Percentiles rank a stretch among this genome's conserved stretches.
These are phyloP conservation scores for Spergularia marina DNA, from an alignment of 148 eudicot genomes.

Conservation along the genomic window DNA sequence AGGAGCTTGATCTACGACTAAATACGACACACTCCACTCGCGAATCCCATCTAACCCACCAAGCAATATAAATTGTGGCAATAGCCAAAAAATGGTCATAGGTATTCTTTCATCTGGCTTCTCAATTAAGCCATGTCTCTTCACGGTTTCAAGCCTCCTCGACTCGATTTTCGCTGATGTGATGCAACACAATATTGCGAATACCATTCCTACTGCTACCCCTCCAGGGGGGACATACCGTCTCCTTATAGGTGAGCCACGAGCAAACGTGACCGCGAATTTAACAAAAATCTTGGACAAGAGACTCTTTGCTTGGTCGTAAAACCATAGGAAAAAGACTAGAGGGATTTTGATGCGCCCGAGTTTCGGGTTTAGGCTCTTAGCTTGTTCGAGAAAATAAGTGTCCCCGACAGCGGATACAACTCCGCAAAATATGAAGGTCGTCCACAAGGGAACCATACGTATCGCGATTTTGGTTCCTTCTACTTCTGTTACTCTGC, in stretches of 20 bases:
- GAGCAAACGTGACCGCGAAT: background rate
- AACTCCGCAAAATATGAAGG: slow-evolving; percentile 40
- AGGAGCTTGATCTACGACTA: slow-evolving; percentile 30
- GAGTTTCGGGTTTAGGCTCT: slow-evolving; percentile 34
- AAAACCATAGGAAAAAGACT: slow-evolving; percentile 28
- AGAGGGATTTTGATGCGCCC: slow-evolving; percentile 38
- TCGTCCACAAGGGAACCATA: slow-evolving; percentile 44
- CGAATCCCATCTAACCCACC: slow-evolving; percentile 33
- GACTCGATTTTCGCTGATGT: slow-evolving; percentile 46
- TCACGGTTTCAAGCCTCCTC: slow-evolving; percentile 32
- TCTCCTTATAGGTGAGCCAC: background rate
- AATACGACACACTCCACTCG: slow-evolving; percentile 12
- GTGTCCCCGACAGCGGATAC: slow-evolving; percentile 42
- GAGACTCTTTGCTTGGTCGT: slow-evolving; percentile 10
- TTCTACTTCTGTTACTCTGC: slow-evolving; percentile 42
- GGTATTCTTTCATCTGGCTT: slow-evolving; percentile 39
- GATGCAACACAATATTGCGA: slow-evolving; percentile 41
- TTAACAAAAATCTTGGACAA: slow-evolving; percentile 2
- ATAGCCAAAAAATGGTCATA: slow-evolving; percentile 45
- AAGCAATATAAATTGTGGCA: slow-evolving; percentile 41
- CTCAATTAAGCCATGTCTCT: slow-evolving; percentile 30
- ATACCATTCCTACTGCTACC: slow-evolving; percentile 35
- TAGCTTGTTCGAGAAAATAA: slow-evolving; percentile 55
- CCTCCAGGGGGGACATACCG: slow-evolving; percentile 29
- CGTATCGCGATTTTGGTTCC: slow-evolving; percentile 39